Evolutionary conservation across 805 yeast species (phyloP).

Genomic region (Starmerella cellae): DNA sequence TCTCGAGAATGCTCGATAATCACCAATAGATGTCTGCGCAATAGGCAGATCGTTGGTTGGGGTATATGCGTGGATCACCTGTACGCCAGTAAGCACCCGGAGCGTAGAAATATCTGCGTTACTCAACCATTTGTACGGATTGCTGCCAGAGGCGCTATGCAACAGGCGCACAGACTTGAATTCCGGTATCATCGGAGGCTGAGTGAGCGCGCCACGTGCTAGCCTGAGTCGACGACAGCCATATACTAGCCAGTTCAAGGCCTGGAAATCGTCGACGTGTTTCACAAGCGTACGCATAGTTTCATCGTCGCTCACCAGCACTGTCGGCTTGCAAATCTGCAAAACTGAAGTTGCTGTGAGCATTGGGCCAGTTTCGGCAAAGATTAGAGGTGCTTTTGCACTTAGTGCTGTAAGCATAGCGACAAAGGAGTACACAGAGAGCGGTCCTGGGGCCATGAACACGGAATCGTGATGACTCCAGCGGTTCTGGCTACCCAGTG

Average conservation of each 20-base stretch:
- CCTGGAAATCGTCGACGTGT: conserved; percentile 19
- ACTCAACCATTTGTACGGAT: conserved; percentile 18
- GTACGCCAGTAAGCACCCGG: conserved; percentile 28
- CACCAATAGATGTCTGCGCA: conserved; percentile 26
- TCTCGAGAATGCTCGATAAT: conserved; percentile 19
- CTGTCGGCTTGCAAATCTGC: conserved; percentile 21
- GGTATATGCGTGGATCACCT: conserved; percentile 25
- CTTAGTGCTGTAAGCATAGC: conserved; percentile 26
- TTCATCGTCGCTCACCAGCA: conserved; percentile 25
- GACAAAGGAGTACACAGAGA: conserved; percentile 22
- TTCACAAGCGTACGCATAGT: conserved; percentile 22
- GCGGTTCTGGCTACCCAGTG: conserved; percentile 24
- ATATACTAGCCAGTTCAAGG: conserved; percentile 13
- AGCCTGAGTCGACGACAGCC: conserved; percentile 16
- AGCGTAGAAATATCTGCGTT: conserved; percentile 13
- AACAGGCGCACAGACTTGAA: conserved; percentile 24
- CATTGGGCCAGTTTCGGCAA: conserved; percentile 17
- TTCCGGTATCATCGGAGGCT: conserved; percentile 18
- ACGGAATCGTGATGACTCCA: conserved; percentile 25
- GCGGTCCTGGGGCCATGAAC: conserved; percentile 23
- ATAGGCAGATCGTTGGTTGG: conserved; percentile 26
- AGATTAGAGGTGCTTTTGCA: conserved; percentile 15
- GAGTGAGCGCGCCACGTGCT: conserved; percentile 23
- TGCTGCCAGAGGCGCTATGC: conserved; percentile 21
- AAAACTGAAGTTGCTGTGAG: conserved; percentile 20